phyloP scores from a whole-genome alignment of 192 early-diverging fungal species.

The Rhizophagus prolifer region DNA sequence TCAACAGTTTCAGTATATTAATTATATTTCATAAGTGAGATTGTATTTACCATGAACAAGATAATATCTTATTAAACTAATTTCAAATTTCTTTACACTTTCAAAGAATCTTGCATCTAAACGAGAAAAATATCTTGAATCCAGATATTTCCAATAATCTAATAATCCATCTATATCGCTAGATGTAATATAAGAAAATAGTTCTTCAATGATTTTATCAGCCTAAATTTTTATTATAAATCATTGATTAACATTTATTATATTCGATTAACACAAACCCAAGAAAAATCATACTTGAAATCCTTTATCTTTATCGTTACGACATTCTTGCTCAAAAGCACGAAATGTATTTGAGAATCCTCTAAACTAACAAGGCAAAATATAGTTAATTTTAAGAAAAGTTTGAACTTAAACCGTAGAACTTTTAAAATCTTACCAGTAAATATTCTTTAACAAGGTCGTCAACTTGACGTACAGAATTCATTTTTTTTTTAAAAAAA shows the following conservation, averaged over 20 bases:
- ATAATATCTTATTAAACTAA: conserved; percentile 58
- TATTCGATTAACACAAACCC: not conserved
- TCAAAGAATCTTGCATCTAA: conserved; percentile 56
- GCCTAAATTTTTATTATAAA: conserved; percentile 38
- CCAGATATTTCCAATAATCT: conserved; percentile 62
- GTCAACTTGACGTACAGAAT: conserved; percentile 61
- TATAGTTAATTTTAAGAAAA: not conserved
- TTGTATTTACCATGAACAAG: conserved; percentile 53
- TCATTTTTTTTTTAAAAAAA: conserved; percentile 41
- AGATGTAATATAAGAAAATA: conserved; percentile 44
- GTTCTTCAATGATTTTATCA: conserved; percentile 64
- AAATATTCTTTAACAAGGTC: conserved; percentile 68
- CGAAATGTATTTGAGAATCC: conserved; percentile 61
- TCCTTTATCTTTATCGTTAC: conserved; percentile 58
- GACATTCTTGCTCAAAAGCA: conserved; percentile 54
- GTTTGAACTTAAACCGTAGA: not conserved
- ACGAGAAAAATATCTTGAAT: conserved; percentile 63
- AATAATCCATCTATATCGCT: conserved; percentile 54
- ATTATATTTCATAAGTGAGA: not conserved
- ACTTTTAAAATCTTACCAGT: conserved; percentile 41
- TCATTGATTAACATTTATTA: not conserved
- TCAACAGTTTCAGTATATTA: not conserved
- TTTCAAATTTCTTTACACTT: conserved; percentile 61
- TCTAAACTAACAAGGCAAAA: conserved; percentile 47
- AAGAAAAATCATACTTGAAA: conserved; percentile 46